phyloP scores from a whole-genome alignment of 768 basidiomycete genomes.

The Pleurotus salmoneostramineus region DNA sequence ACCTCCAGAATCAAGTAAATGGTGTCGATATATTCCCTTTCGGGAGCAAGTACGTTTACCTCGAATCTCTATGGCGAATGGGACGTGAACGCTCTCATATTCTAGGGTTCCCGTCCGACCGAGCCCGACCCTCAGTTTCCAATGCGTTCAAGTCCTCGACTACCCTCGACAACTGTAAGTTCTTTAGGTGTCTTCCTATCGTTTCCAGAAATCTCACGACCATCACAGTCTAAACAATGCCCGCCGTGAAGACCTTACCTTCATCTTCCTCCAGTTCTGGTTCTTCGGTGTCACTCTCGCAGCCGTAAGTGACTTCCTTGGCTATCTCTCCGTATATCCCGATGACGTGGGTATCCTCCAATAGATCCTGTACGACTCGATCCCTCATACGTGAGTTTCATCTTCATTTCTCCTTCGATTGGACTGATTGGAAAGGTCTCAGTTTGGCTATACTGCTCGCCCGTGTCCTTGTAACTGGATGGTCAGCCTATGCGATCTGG shows the following conservation, averaged over 20 bases:
- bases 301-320: slow-evolving; percentile 16
- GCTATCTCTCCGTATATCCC: not conserved
- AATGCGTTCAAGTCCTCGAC: slow-evolving; percentile 41
- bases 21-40: not conserved
- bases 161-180: slow-evolving; percentile 43
- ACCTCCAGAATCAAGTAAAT: not conserved
- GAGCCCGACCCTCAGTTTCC: slow-evolving; percentile 19
- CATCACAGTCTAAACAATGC: slow-evolving; percentile 34
- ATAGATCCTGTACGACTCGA: slow-evolving; percentile 41
- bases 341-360: not conserved
- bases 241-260: slow-evolving; percentile 42
- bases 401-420: not conserved
- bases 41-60: not conserved
- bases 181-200: not conserved
- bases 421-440: not conserved
- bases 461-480: slow-evolving; percentile 40
- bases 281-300: slow-evolving; percentile 46
- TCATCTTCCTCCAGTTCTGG: slow-evolving; percentile 51
- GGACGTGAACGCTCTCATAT: not conserved
- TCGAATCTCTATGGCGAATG: not conserved
- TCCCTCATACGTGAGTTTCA: slow-evolving; percentile 46
- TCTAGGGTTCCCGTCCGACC: not conserved
- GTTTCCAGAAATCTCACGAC: not conserved
- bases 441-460: slow-evolving; percentile 48
- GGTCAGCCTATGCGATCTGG: slow-evolving; percentile 51